Conservation (phyloP, 805 yeast species). For the Yarrowia sp. region DNA sequence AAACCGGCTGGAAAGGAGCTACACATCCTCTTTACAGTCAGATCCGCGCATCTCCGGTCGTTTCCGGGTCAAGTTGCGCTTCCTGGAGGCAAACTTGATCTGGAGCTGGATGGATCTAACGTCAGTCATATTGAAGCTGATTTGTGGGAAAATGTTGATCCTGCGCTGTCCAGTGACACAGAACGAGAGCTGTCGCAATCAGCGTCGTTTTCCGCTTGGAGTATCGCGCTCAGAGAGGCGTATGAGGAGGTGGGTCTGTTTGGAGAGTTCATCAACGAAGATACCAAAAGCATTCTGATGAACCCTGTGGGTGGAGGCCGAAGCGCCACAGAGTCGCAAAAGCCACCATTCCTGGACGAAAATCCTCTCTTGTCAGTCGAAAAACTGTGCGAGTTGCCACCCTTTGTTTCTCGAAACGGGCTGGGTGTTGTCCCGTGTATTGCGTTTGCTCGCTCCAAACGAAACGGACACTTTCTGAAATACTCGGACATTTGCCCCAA, state of each 20-base stretch:
- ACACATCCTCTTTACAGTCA: slow-evolving; percentile 74
- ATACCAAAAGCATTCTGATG: slow-evolving; percentile 67
- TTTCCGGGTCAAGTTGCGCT: slow-evolving; percentile 85
- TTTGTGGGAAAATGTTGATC: slow-evolving; percentile 52
- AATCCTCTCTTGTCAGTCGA: slow-evolving; percentile 60
- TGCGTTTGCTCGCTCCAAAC: slow-evolving; percentile 51
- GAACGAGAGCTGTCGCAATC: slow-evolving; percentile 70
- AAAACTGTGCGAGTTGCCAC: slow-evolving; percentile 65
- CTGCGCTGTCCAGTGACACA: slow-evolving; percentile 60
- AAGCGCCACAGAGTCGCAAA: slow-evolving; percentile 55
- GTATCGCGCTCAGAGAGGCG: slow-evolving; percentile 76
- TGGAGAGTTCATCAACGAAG: slow-evolving; percentile 55
- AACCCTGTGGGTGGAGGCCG: slow-evolving; percentile 59
- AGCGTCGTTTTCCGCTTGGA: slow-evolving; percentile 69
- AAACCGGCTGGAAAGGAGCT: slow-evolving; percentile 53
- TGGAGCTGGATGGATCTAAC: slow-evolving; percentile 38
- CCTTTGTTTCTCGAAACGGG: slow-evolving; percentile 75
- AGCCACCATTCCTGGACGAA: neutral
- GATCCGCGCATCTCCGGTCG: slow-evolving; percentile 68
- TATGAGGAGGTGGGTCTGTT: slow-evolving; percentile 81
- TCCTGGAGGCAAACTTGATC: slow-evolving; percentile 86
- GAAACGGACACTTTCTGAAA: slow-evolving; percentile 2
- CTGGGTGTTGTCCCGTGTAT: slow-evolving; percentile 76
- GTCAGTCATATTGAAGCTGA: slow-evolving; percentile 31
- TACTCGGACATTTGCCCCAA: slow-evolving; percentile 39